Percentiles rank a stretch among this genome's conserved stretches.
Conservation (phyloP, 164 flowering plant genomes). For the Aristolochia contorta region DNA sequence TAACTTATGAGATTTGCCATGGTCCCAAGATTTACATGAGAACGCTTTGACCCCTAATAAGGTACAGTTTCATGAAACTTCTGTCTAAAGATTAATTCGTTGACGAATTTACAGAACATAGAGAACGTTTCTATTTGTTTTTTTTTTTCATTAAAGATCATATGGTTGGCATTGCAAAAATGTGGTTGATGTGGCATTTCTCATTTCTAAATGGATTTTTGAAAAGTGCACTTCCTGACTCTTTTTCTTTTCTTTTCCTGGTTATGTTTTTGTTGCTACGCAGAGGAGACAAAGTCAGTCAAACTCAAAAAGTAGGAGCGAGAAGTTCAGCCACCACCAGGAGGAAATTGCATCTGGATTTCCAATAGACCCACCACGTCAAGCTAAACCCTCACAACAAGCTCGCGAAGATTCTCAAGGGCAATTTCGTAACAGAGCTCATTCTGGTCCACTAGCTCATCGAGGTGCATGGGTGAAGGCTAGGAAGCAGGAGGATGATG, state of each 20-base stretch:
- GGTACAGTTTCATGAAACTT: too few species aligned
- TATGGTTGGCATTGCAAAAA: too few species aligned
- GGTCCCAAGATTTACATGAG: too few species aligned
- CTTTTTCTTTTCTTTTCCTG: not conserved
- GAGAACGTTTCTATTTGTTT: too few species aligned
- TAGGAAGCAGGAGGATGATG: slow-evolving; percentile 50
- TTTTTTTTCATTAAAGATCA: too few species aligned
- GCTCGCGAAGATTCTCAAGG: slow-evolving; percentile 32
- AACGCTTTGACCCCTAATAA: too few species aligned
- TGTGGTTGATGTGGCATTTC: too few species aligned
- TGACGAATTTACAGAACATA: too few species aligned
- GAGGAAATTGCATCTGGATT: slow-evolving; percentile 98
- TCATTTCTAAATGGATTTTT: too few species aligned
- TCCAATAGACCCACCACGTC: slow-evolving; percentile 95
- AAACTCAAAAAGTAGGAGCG: slow-evolving; percentile 78
- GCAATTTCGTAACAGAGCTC: slow-evolving; percentile 55
- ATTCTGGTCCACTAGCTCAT: slow-evolving; percentile 84
- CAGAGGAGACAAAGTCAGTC: slow-evolving; percentile 72
- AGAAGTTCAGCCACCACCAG: slow-evolving; percentile 71
- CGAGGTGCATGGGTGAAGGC: slow-evolving; percentile 73
- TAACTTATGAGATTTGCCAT: too few species aligned
- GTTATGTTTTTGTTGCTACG: slow-evolving; percentile 2
- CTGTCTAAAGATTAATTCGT: too few species aligned
- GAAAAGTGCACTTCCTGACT: not conserved
- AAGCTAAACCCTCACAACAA: slow-evolving; percentile 53